These are phyloP conservation scores for Yamadazyma membranifaciens DNA, from an alignment of 1,139 yeast species.

Conservation along the genomic window DNA sequence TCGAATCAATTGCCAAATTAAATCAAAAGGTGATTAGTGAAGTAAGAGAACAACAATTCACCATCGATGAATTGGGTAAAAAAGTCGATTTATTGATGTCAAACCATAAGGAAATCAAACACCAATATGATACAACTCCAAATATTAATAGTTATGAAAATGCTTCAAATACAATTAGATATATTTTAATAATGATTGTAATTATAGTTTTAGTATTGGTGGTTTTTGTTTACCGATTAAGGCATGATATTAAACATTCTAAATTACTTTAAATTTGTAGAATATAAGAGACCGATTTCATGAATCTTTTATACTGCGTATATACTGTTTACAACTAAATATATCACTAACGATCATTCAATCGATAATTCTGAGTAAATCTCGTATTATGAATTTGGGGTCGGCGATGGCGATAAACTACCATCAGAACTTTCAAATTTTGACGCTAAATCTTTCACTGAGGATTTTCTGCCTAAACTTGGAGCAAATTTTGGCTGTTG, in stretches of 20 bases:
- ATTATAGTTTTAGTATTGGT: constrained; percentile 36
- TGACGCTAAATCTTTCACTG: constrained; percentile 35
- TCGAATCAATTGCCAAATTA: constrained; percentile 30
- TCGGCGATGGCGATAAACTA: constrained; percentile 11
- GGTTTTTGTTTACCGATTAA: constrained; percentile 43
- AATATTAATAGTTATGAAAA: constrained; percentile 10
- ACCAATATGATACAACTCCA: constrained; percentile 22
- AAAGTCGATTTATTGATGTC: constrained; percentile 45
- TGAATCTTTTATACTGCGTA: too few species aligned
- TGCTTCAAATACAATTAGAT: constrained; percentile 25
- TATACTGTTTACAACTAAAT: neutral
- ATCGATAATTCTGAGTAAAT: neutral
- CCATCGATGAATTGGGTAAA: constrained; percentile 32
- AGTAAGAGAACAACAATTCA: constrained; percentile 43
- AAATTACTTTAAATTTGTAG: constrained; percentile 41
- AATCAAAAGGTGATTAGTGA: constrained; percentile 45
- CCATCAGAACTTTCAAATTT: constrained; percentile 25
- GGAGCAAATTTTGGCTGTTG: constrained; percentile 31
- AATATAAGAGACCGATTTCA: neutral
- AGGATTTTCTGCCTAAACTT: constrained; percentile 29
- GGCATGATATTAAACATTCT: constrained; percentile 55
- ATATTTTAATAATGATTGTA: constrained; percentile 45
- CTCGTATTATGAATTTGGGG: constrained; percentile 10
- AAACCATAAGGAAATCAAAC: constrained; percentile 39
- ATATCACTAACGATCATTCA: neutral